Conservation (phyloP, 441 rosid species). For the Brassica hybrid region DNA sequence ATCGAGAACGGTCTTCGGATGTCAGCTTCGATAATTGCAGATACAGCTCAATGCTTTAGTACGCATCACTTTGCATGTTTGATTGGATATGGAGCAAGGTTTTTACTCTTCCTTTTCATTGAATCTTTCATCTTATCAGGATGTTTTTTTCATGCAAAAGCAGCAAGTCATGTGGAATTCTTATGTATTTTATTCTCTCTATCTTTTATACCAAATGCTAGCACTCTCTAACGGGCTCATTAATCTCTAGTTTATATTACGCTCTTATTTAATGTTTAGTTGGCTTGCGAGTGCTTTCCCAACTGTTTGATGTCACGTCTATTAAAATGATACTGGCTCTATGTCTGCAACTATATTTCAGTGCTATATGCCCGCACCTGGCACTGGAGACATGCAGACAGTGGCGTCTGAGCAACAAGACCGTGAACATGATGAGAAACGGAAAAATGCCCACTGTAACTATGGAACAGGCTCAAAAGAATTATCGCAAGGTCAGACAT, state of each 20-base stretch:
- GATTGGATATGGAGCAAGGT: conserved; percentile 99
- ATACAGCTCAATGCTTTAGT: conserved; percentile 99
- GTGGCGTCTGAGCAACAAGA: conserved; percentile 97
- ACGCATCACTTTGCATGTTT: conserved; percentile 99
- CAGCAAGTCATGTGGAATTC: conserved; percentile 29
- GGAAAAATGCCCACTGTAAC: conserved; percentile 99
- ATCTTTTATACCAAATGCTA: conserved; percentile 17
- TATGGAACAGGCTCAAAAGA: conserved; percentile 96
- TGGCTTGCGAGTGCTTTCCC: conserved; percentile 14
- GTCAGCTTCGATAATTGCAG: conserved; percentile 94
- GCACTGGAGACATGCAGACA: conserved; percentile 98
- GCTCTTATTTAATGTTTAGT: background rate
- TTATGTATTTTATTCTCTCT: background rate
- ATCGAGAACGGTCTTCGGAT: conserved; percentile 95
- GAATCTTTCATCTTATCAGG: background rate
- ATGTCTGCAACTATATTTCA: conserved; percentile 41
- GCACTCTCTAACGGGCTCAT: conserved; percentile 18
- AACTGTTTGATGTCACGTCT: background rate
- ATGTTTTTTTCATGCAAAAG: conserved; percentile 21
- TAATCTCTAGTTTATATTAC: conserved; percentile 3
- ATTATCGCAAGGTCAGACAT: conserved; percentile 87
- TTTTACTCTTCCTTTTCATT: conserved; percentile 34
- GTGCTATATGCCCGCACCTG: conserved; percentile 96
- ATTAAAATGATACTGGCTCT: conserved; percentile 25
- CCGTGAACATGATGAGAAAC: conserved; percentile 96